Percentiles rank a stretch among this genome's conserved stretches.
Conservation (phyloP, 257 asterid species). For the Solanum piurae region DNA sequence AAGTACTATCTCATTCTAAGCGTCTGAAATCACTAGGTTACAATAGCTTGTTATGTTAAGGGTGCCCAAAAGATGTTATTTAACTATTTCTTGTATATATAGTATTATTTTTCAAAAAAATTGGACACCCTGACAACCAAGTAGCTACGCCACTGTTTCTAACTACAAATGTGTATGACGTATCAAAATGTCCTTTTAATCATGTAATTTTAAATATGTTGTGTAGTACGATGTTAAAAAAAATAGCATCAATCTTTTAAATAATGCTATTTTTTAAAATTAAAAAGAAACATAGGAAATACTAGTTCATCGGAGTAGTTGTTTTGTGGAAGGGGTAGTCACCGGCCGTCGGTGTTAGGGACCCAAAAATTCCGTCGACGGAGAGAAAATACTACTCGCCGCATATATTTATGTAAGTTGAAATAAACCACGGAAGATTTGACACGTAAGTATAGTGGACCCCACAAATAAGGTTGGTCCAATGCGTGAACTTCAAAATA, state of each 20-base stretch:
- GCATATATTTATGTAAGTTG: conserved; percentile 10
- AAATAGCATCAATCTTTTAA: background rate
- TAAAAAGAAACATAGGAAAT: background rate
- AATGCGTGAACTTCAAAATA: conserved; percentile 33
- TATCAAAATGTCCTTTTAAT: background rate
- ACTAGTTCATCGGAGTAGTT: background rate
- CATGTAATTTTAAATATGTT: background rate
- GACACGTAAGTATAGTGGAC: conserved; percentile 32
- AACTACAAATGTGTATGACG: background rate
- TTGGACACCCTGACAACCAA: background rate
- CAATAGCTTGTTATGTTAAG: background rate
- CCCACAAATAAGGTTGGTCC: conserved; percentile 37
- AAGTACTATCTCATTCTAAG: background rate
- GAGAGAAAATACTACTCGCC: conserved; percentile 13
- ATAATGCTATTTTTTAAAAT: background rate
- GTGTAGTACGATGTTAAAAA: background rate
- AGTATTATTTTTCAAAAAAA: background rate
- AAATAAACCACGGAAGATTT: background rate
- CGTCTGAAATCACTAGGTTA: background rate
- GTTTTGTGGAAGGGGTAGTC: background rate
- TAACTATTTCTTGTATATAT: too few relatives aligned
- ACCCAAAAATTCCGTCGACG: conserved; percentile 26
- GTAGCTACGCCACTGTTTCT: background rate
- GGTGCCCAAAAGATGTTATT: background rate
- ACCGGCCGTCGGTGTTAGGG: conserved; percentile 12